These are phyloP conservation scores for Fusarium sp. DNA, from an alignment of 2,329 filamentous ascomycete genomes.

Conservation along the genomic window DNA sequence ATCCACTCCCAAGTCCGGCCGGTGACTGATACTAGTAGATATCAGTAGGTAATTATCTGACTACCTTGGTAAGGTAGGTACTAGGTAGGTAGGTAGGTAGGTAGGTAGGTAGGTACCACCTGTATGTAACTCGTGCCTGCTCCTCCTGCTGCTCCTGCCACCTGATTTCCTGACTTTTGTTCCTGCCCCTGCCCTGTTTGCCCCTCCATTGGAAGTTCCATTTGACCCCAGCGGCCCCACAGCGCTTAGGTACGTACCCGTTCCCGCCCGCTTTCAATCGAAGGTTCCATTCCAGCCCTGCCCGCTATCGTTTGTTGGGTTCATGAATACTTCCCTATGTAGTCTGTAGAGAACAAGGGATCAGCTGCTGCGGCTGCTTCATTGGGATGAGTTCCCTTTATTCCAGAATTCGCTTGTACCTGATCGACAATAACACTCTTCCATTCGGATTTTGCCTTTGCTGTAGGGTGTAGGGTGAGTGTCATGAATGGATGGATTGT, in stretches of 20 bases:
- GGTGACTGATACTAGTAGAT: slow-evolving; percentile 16
- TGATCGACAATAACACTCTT: background rate
- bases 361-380: background rate
- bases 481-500: background rate
- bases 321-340: background rate
- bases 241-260: slow-evolving; percentile 25
- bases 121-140: background rate
- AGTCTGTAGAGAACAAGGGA: background rate
- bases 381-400: background rate
- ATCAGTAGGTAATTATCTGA: too few species aligned
- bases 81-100: too few species aligned
- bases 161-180: slow-evolving; percentile 5
- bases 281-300: background rate
- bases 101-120: too few species aligned
- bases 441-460: background rate
- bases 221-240: slow-evolving; percentile 32
- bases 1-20: slow-evolving; percentile 19
- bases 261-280: slow-evolving; percentile 1
- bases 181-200: slow-evolving; percentile 16
- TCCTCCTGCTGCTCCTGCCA: slow-evolving; percentile 28
- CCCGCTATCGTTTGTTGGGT: background rate
- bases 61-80: too few species aligned
- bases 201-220: slow-evolving; percentile 21
- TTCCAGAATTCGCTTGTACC: background rate
- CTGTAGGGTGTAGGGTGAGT: background rate